These are phyloP conservation scores for Cyberlindnera saturnus DNA, from an alignment of 805 yeast genomes.

Conservation along the genomic window DNA sequence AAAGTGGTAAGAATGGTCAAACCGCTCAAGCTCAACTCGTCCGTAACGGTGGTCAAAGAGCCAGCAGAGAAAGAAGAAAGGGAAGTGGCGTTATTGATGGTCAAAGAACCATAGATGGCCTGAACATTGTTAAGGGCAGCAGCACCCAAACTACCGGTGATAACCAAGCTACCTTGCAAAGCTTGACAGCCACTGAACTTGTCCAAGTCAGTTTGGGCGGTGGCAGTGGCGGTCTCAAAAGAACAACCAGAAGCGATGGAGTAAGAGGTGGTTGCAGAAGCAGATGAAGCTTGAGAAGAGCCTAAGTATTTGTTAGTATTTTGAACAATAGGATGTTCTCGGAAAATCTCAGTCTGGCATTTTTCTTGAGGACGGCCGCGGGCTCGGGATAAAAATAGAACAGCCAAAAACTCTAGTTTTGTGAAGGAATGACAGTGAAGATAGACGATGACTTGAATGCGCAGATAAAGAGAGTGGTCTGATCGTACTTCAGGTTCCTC, in stretches of 20 bases:
- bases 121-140: constrained; percentile 70
- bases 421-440: too few relatives aligned
- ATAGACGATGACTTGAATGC: too few relatives aligned
- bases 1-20: constrained; percentile 64
- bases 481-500: too few relatives aligned
- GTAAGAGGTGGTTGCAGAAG: constrained; percentile 42
- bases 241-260: constrained; percentile 59
- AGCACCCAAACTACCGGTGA: constrained; percentile 58
- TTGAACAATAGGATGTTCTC: not conserved
- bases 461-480: too few relatives aligned
- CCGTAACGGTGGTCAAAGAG: constrained; percentile 66
- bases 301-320: constrained; percentile 17
- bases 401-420: too few relatives aligned
- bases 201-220: constrained; percentile 77
- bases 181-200: constrained; percentile 66
- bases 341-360: not conserved
- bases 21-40: constrained; percentile 52
- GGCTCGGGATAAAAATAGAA: not conserved
- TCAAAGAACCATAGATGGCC: constrained; percentile 72
- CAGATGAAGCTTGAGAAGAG: constrained; percentile 47
- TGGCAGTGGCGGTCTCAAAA: constrained; percentile 61
- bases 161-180: constrained; percentile 71
- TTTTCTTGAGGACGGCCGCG: not conserved
- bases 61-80: constrained; percentile 73
- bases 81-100: constrained; percentile 55